A percentile compares a stretch with the other conserved stretches of the same genome.
phyloP scores from a whole-genome alignment of 2,329 filamentous ascomycete species.

The Trichoderma afroharzianum region DNA sequence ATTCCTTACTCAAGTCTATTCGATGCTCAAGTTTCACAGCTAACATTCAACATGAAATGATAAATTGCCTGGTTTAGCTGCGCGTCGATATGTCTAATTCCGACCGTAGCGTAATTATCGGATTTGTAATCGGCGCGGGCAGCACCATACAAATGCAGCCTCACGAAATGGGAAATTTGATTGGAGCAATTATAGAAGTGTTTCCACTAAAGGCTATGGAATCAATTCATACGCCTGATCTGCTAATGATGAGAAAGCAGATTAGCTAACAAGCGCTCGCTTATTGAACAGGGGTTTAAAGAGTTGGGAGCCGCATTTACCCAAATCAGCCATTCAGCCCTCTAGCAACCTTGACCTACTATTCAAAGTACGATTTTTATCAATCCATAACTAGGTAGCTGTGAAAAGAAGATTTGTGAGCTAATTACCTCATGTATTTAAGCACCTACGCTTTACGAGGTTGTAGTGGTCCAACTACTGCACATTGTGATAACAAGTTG shows the following conservation, averaged over 20 bases:
- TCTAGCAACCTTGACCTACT: background rate
- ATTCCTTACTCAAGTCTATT: background rate
- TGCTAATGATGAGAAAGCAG: constrained; percentile 9
- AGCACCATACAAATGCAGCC: background rate
- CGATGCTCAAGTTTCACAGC: background rate
- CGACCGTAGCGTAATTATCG: background rate
- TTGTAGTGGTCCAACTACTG: background rate
- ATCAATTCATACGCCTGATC: background rate
- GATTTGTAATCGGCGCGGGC: background rate
- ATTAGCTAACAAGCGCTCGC: background rate
- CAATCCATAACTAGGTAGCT: background rate
- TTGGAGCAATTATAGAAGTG: background rate
- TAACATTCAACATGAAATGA: background rate
- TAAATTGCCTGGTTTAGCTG: background rate
- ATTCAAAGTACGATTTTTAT: background rate
- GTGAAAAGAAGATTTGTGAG: background rate
- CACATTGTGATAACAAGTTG: background rate
- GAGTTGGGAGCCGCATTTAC: background rate
- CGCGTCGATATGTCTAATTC: background rate
- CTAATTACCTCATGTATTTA: background rate
- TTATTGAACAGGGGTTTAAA: background rate
- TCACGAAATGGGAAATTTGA: background rate
- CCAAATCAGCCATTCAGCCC: background rate
- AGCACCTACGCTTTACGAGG: background rate
- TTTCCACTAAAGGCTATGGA: background rate